These are phyloP conservation scores for Desmodesmus armatus DNA, from an alignment of 139 green algal species.

Conservation along the genomic window DNA sequence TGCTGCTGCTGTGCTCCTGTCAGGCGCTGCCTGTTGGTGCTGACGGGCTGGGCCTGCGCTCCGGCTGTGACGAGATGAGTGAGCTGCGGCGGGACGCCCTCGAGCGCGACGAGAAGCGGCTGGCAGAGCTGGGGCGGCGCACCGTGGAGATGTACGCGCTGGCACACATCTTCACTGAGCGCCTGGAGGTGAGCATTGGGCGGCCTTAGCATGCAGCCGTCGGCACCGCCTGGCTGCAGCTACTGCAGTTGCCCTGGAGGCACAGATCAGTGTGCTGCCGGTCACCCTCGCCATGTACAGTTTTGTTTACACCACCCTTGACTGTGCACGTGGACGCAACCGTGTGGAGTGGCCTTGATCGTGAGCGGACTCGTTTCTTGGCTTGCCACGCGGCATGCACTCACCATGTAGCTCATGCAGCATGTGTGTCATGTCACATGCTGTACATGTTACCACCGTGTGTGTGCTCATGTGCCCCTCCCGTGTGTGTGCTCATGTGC, in stretches of 20 bases:
- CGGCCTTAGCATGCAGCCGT: neutral
- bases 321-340: too few species aligned
- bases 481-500: neutral
- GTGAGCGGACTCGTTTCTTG: too few species aligned
- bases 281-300: too few species aligned
- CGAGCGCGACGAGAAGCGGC: conserved; percentile 91
- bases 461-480: too few species aligned
- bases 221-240: neutral
- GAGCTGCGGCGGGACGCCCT: conserved; percentile 75
- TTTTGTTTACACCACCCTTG: too few species aligned
- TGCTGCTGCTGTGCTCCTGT: neutral
- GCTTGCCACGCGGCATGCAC: too few species aligned
- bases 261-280: neutral
- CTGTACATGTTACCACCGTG: too few species aligned
- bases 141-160: conserved; percentile 96
- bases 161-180: conserved; percentile 82
- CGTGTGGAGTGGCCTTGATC: too few species aligned
- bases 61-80: conserved; percentile 66
- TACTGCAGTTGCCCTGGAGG: neutral
- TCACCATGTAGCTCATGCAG: too few species aligned
- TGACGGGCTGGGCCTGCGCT: conserved; percentile 61
- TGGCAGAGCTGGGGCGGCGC: conserved; percentile 90
- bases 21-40: conserved; percentile 30
- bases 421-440: too few species aligned
- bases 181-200: conserved; percentile 73